Conservation (phyloP, 208 protist genomes). For the Leishmania mexicana region DNA sequence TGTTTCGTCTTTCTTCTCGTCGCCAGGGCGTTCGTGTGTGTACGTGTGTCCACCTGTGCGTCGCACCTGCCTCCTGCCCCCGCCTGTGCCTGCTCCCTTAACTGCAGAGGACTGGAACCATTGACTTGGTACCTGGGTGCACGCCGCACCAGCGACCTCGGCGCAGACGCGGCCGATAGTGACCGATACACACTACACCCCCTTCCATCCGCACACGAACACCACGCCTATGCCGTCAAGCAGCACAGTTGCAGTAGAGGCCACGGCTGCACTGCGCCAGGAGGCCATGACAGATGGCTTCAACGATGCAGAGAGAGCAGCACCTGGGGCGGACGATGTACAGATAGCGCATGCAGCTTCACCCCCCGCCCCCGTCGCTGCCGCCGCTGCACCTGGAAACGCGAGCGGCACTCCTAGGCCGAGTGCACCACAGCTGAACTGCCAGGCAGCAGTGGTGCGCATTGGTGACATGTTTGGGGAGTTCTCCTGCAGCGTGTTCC, state of each 20-base stretch:
- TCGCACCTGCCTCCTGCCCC: background rate
- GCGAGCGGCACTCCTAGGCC: background rate
- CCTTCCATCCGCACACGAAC: background rate
- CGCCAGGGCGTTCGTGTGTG: background rate
- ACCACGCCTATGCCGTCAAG: background rate
- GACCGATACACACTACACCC: background rate
- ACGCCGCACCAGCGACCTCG: background rate
- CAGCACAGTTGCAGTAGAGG: background rate
- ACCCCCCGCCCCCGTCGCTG: conserved; percentile 8
- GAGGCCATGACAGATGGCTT: background rate
- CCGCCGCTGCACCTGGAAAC: background rate
- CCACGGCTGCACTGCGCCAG: background rate
- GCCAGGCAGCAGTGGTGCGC: conserved; percentile 80
- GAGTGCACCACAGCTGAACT: conserved; percentile 48
- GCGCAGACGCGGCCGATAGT: background rate
- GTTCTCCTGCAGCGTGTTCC: conserved; percentile 69
- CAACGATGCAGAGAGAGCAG: background rate
- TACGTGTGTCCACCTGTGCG: background rate
- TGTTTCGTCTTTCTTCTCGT: background rate
- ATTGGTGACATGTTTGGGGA: conserved; percentile 90
- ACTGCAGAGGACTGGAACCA: background rate
- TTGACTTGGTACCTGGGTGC: background rate
- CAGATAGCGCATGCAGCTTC: conserved; percentile 28
- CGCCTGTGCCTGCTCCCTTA: background rate
- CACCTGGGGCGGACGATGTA: conserved; percentile 24